phyloP scores from a whole-genome alignment of 2,329 filamentous ascomycete species.

The Calonectria pauciramosa region DNA sequence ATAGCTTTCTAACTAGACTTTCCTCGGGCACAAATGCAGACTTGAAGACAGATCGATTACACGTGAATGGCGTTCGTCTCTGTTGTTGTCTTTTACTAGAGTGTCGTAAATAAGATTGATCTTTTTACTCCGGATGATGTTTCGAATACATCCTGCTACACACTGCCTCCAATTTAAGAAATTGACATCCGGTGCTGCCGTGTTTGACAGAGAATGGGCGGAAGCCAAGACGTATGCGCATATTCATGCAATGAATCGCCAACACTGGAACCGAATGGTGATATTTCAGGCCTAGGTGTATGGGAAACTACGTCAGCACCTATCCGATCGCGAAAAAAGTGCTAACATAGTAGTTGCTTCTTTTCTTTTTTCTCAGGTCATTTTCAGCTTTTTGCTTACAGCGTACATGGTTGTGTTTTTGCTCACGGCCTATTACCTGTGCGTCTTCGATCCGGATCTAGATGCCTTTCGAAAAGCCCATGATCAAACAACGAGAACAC shows the following conservation, averaged over 20 bases:
- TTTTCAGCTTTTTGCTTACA: background rate
- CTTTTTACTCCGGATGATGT: background rate
- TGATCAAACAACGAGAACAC: background rate
- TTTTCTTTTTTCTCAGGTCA: background rate
- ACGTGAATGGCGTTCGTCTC: background rate
- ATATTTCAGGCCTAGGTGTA: conserved; percentile 9
- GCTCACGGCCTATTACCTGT: background rate
- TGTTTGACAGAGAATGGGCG: background rate
- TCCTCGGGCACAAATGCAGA: background rate
- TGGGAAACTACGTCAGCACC: background rate
- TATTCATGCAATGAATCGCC: conserved; percentile 8
- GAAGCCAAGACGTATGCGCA: background rate
- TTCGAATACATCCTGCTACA: background rate
- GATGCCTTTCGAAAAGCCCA: background rate
- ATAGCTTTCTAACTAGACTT: background rate
- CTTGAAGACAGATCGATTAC: background rate
- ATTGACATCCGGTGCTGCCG: background rate
- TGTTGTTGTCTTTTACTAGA: background rate
- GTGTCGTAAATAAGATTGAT: background rate
- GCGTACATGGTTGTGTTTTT: background rate
- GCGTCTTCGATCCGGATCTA: background rate
- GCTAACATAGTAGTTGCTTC: background rate
- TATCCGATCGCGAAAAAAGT: background rate
- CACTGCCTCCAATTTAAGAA: too few relatives aligned
- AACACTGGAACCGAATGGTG: conserved; percentile 2